A percentile compares a stretch with the other conserved stretches of the same genome.
Conservation (phyloP, 2,329 filamentous ascomycete genomes). For the Hypoxylon sp. region DNA sequence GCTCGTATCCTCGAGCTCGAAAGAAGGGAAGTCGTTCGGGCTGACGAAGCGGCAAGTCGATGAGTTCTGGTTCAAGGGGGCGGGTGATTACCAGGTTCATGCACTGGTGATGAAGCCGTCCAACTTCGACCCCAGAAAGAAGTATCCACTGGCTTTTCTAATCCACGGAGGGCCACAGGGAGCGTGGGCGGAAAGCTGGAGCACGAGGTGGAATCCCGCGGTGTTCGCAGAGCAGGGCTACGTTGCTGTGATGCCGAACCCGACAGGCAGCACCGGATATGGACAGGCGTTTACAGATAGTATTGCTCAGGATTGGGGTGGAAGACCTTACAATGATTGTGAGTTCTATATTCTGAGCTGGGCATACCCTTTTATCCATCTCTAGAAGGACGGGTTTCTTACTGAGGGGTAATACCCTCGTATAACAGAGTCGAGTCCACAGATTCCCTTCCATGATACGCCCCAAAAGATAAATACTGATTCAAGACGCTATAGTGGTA, state of each 20-base stretch:
- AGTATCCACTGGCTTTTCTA: slow-evolving; percentile 83
- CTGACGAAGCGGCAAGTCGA: slow-evolving; percentile 74
- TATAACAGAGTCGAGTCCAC: background rate
- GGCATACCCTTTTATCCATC: background rate
- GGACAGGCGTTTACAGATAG: slow-evolving; percentile 83
- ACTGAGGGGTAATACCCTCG: background rate
- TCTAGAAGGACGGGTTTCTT: background rate
- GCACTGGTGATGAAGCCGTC: slow-evolving; percentile 78
- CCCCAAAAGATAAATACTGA: slow-evolving; percentile 1
- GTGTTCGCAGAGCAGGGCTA: slow-evolving; percentile 91
- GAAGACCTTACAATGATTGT: slow-evolving; percentile 82
- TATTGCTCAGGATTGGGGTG: slow-evolving; percentile 87
- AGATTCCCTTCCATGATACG: background rate
- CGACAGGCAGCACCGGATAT: slow-evolving; percentile 86
- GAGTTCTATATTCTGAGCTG: slow-evolving; percentile 5
- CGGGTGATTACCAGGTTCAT: slow-evolving; percentile 75
- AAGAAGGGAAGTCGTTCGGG: slow-evolving; percentile 76
- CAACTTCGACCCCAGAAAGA: slow-evolving; percentile 76
- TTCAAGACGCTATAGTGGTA: slow-evolving; percentile 63
- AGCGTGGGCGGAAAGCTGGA: slow-evolving; percentile 79
- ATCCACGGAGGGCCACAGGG: slow-evolving; percentile 89
- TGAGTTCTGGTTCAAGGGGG: slow-evolving; percentile 79
- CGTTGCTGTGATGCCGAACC: slow-evolving; percentile 84
- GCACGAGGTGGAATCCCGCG: slow-evolving; percentile 86
- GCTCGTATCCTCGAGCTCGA: slow-evolving; percentile 74